A percentile compares a stretch with the other conserved stretches of the same genome.
Evolutionary conservation across 495 filamentous ascomycete species (phyloP).

Genomic region (Neurospora terricola): DNA sequence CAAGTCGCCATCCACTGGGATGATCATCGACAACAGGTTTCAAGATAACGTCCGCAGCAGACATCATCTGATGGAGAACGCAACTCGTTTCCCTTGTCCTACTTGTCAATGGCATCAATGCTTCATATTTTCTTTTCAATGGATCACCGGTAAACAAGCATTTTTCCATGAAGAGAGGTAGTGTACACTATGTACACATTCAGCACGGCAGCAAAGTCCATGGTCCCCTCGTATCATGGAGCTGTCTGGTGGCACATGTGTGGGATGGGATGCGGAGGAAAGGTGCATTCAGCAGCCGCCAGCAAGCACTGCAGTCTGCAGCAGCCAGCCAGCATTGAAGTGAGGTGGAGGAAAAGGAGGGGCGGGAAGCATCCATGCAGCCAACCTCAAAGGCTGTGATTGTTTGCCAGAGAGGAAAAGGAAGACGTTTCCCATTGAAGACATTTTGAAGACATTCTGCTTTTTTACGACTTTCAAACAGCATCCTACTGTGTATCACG

Average conservation of each 20-base stretch:
- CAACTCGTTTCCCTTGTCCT: background rate
- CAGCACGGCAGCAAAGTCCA: background rate
- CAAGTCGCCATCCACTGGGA: background rate
- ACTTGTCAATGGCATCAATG: background rate
- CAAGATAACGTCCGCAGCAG: background rate
- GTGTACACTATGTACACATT: background rate
- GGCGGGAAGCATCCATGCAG: background rate
- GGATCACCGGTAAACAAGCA: background rate
- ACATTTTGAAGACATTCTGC: background rate
- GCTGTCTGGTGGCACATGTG: background rate
- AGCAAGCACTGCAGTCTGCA: background rate
- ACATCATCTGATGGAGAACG: background rate
- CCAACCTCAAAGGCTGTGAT: background rate
- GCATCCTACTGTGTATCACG: background rate
- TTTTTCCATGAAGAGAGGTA: background rate
- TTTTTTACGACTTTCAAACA: background rate
- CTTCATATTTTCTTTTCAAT: background rate
- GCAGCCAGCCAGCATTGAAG: background rate
- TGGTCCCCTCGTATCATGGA: background rate
- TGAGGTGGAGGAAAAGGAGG: background rate
- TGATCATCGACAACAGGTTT: background rate
- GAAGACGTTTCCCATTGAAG: background rate
- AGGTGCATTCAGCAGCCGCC: background rate
- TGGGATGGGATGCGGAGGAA: background rate
- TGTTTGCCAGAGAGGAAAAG: background rate